A percentile compares a stretch with the other conserved stretches of the same genome.
Evolutionary conservation across 2,329 filamentous ascomycete species (phyloP).

Genomic region (Cryphonectria parasitica): DNA sequence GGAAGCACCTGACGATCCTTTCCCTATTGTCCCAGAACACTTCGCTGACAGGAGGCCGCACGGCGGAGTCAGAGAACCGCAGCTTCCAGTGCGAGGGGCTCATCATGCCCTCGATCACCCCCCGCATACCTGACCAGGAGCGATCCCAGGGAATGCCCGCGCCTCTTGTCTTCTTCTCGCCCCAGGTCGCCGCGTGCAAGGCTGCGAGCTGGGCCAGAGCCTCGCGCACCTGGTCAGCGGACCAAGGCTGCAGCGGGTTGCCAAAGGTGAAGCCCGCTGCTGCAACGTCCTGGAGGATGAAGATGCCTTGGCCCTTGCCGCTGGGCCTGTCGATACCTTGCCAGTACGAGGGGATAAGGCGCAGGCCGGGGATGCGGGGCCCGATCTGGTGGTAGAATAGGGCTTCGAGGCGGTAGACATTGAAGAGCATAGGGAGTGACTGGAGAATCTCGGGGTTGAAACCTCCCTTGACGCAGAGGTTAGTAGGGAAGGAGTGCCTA

Average conservation of each 20-base stretch:
- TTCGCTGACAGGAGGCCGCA: constrained; percentile 23
- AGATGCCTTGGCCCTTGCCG: constrained; percentile 23
- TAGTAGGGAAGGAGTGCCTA: constrained; percentile 29
- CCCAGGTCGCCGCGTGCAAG: constrained; percentile 46
- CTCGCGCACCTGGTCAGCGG: constrained; percentile 12
- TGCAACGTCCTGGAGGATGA: constrained; percentile 20
- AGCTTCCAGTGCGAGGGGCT: constrained; percentile 15
- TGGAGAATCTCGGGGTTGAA: constrained; percentile 38
- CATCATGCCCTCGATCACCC: constrained; percentile 36
- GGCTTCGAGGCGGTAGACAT: constrained; percentile 26
- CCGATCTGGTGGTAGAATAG: constrained; percentile 27
- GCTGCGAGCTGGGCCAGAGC: constrained; percentile 46
- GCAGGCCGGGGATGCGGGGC: constrained; percentile 33
- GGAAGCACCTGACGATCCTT: constrained; percentile 34
- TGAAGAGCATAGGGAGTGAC: constrained; percentile 18
- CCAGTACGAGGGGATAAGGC: constrained; percentile 20
- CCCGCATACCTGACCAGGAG: constrained; percentile 37
- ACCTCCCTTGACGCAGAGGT: constrained; percentile 44
- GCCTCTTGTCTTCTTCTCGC: constrained; percentile 30
- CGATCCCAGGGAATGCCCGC: constrained; percentile 37
- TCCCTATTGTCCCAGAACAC: constrained; percentile 20
- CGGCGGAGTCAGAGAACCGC: constrained; percentile 22
- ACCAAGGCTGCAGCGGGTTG: constrained; percentile 22
- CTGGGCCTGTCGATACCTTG: constrained; percentile 16
- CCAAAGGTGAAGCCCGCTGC: constrained; percentile 32